Evolutionary conservation across 2,329 filamentous ascomycete species (phyloP).

Genomic region (Delphinella strobiligena): DNA sequence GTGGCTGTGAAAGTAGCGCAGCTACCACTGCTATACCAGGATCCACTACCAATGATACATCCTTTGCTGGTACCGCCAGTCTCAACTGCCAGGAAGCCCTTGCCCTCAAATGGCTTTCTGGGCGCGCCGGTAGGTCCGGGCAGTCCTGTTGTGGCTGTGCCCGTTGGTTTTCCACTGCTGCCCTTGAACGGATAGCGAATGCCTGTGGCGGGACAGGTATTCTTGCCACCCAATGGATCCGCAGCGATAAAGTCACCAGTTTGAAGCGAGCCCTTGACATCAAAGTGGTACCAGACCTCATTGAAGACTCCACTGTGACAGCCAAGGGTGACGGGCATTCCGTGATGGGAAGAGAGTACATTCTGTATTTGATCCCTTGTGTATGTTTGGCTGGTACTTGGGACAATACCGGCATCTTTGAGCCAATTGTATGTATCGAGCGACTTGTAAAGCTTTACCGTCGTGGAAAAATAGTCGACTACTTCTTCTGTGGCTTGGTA

Average conservation of each 20-base stretch:
- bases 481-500: slow-evolving; percentile 50
- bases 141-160: slow-evolving; percentile 17
- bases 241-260: slow-evolving; percentile 48
- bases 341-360: slow-evolving; percentile 41
- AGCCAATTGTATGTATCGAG: slow-evolving; percentile 55
- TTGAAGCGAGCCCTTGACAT: slow-evolving; percentile 47
- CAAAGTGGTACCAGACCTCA: slow-evolving; percentile 53
- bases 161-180: slow-evolving; percentile 19
- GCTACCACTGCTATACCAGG: slow-evolving; percentile 56
- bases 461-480: slow-evolving; percentile 55
- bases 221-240: slow-evolving; percentile 42
- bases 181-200: slow-evolving; percentile 55
- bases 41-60: slow-evolving; percentile 55
- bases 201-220: slow-evolving; percentile 49
- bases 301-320: slow-evolving; percentile 38
- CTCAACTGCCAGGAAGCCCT: slow-evolving; percentile 47
- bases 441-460: slow-evolving; percentile 53
- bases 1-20: slow-evolving; percentile 54
- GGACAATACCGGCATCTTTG: slow-evolving; percentile 47
- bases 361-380: slow-evolving; percentile 45
- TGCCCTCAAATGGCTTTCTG: slow-evolving; percentile 40
- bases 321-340: slow-evolving; percentile 48
- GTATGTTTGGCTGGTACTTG: slow-evolving; percentile 46
- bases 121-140: slow-evolving; percentile 22
- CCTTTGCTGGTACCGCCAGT: slow-evolving; percentile 39